Base-by-base conservation (phyloP, 2,329 filamentous ascomycete genomes). In the Alternaria dauci region DNA sequence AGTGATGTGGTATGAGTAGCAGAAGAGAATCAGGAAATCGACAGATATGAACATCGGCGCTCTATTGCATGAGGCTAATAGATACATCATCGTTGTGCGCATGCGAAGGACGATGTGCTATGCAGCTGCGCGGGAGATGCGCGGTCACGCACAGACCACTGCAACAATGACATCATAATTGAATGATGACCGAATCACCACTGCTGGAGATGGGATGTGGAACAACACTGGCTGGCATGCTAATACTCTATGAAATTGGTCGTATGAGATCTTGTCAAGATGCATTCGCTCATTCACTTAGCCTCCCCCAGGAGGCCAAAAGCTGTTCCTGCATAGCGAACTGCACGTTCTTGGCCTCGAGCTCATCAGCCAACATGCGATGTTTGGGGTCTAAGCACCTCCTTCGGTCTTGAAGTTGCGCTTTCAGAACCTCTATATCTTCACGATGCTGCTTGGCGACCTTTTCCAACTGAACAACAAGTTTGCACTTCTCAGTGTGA, bases 281-380 rank as follows among this genome's bases (percentile, higher is more conserved):
- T 2, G 20, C 14, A 3, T 6, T 16, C 12, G 12, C 20, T 25
- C 18, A 42, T 12, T 1, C 11, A 12, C 7, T 25, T 4, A 12
- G 39, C 25, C 7, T 25, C 2, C 12, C 11, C 39, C 39, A 25
- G 8, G 8, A 12, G 12, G 38, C 28, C 23, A 63, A 34, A 14
- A 63, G 16, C 36, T 41, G 36, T 5, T 43, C 57, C 20, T 61
- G 55, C 55, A 63, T 59, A 50, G 41, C 46, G 5, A 34, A 44
- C 20, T 52, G 55, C 30, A 42, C 34, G 4, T 61, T 50, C 52
- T 59, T 62, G 0, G 67, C 65, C n/a, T 39, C 51, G 7, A 67
- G 42, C 52, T 69, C 56, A n/a, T 66, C 61, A 3, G 14, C 25
- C 23, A 68, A 12, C n/a, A 25, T 52, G 16, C 44, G 43, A 53